Evolutionary conservation across 2,329 filamentous ascomycete species (phyloP).

Genomic region (Penicillium hordei): DNA sequence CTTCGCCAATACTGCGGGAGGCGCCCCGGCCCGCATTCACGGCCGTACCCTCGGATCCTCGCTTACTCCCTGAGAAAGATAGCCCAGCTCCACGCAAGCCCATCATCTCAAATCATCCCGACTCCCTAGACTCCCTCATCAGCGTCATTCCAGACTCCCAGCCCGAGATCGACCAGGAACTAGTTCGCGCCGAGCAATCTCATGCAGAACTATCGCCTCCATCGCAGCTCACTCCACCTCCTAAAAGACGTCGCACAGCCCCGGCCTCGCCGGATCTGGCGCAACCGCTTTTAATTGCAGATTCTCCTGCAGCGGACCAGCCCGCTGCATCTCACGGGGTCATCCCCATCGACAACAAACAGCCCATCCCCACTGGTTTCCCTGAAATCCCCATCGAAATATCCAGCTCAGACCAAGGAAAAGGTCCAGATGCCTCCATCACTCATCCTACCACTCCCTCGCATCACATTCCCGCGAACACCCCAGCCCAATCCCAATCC

Average conservation of each 20-base stretch:
- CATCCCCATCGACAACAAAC: background rate
- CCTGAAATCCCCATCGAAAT: background rate
- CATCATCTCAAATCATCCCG: conserved; percentile 9
- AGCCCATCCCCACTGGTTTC: background rate
- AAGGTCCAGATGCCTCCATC: background rate
- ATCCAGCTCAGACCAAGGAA: background rate
- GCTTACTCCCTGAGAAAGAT: background rate
- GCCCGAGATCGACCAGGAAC: conserved; percentile 18
- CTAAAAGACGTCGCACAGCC: conserved; percentile 3
- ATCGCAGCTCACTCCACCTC: background rate
- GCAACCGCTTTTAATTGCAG: background rate
- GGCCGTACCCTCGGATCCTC: background rate
- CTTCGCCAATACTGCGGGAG: conserved; percentile 7
- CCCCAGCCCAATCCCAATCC: background rate
- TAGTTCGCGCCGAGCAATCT: background rate
- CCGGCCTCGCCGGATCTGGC: background rate
- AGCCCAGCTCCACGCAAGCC: background rate
- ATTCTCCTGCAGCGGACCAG: background rate
- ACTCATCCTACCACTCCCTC: background rate
- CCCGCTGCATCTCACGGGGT: background rate
- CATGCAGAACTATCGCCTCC: conserved; percentile 1
- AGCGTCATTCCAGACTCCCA: conserved; percentile 46
- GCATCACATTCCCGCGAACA: background rate
- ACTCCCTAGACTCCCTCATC: conserved; percentile 36
- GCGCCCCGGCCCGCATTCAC: conserved; percentile 3